A percentile compares a stretch with the other conserved stretches of the same genome.
These are phyloP conservation scores for Didymella pomorum DNA, from an alignment of 2,329 filamentous ascomycete species.

Conservation along the genomic window DNA sequence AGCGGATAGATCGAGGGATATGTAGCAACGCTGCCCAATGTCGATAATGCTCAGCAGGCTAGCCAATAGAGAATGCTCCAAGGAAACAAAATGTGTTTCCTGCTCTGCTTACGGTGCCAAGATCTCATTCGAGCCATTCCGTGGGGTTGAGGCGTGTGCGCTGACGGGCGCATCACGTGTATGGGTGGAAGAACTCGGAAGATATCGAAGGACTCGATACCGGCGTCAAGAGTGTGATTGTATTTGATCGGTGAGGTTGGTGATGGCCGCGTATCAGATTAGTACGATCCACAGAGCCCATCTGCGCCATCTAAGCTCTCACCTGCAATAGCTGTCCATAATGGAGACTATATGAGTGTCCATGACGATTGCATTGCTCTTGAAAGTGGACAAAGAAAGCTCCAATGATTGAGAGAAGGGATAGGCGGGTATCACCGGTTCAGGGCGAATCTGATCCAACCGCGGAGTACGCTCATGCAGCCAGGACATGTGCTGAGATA, in stretches of 20 bases:
- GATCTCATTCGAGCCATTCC: conserved; percentile 7
- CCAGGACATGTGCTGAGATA: background rate
- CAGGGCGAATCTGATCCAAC: background rate
- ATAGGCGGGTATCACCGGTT: background rate
- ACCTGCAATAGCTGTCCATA: background rate
- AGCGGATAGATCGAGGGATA: conserved; percentile 2
- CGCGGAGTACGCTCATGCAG: background rate
- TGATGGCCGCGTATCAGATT: background rate
- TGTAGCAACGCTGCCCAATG: conserved; percentile 6
- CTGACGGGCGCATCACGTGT: background rate
- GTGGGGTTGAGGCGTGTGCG: conserved; percentile 1
- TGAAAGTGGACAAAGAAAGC: background rate
- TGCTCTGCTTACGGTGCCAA: conserved; percentile 31
- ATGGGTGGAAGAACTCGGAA: background rate
- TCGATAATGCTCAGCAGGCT: background rate
- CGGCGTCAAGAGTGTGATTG: background rate
- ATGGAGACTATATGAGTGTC: too few species aligned
- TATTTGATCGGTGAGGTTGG: background rate
- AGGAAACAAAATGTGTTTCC: conserved; percentile 5
- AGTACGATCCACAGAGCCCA: background rate
- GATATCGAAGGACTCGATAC: background rate
- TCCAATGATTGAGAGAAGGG: background rate
- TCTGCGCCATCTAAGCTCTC: background rate
- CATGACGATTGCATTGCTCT: background rate
- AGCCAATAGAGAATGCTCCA: conserved; percentile 8